Evolutionary conservation across 345 rosid genomes (phyloP).

Genomic region (Citrus glauca): DNA sequence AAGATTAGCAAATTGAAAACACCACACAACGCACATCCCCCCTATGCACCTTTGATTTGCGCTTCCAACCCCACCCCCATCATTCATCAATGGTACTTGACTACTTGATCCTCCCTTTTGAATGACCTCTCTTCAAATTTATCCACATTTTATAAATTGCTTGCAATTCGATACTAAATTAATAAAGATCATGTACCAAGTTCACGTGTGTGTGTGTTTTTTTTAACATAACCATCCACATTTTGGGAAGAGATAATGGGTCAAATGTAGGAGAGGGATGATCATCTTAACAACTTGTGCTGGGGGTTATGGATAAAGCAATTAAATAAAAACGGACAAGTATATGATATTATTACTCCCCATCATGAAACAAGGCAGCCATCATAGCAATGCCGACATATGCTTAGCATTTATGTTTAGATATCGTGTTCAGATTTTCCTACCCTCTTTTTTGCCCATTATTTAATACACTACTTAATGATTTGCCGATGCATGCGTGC

Average conservation of each 20-base stretch:
- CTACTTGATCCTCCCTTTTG: too few species aligned
- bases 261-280: constrained; percentile 11
- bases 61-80: background rate
- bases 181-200: too few species aligned
- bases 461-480: background rate
- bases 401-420: background rate
- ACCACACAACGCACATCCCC: background rate
- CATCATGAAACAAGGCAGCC: constrained; percentile 23
- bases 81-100: constrained; percentile 3
- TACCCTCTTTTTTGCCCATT: background rate
- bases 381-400: background rate
- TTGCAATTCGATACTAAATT: too few species aligned
- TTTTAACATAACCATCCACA: too few species aligned
- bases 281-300: constrained; percentile 3
- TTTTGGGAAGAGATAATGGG: background rate
- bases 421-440: constrained; percentile 13
- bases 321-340: constrained; percentile 17
- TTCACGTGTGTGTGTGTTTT: too few species aligned
- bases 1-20: background rate
- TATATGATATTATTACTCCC: constrained; percentile 12
- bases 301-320: constrained; percentile 21
- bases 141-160: too few species aligned
- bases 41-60: background rate
- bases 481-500: constrained; percentile 20
- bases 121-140: too few species aligned